Percentiles rank a stretch among this genome's conserved stretches.
phyloP scores from a whole-genome alignment of 192 early-diverging fungal genomes.

The Backusella westeae region DNA sequence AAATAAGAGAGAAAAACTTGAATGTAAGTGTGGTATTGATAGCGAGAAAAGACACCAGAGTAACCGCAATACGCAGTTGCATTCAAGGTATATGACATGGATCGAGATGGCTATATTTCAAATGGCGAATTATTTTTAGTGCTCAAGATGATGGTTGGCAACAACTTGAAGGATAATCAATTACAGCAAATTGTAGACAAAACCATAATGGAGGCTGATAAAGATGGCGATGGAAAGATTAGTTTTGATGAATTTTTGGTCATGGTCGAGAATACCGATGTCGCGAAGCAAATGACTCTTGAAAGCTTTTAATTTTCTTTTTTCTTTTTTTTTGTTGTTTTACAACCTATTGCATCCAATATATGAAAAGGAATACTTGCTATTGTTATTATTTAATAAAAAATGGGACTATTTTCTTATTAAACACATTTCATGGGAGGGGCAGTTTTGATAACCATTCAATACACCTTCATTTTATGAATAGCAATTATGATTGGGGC shows the following conservation, averaged over 20 bases:
- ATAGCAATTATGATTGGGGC: too few relatives aligned
- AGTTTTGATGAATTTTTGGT: conserved; percentile 95
- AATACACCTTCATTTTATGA: too few relatives aligned
- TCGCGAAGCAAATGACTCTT: conserved; percentile 94
- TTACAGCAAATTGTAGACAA: conserved; percentile 99
- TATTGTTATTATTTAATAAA: background rate
- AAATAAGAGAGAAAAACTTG: conserved; percentile 92
- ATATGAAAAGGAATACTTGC: background rate
- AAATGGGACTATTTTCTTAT: background rate
- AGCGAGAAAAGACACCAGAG: background rate
- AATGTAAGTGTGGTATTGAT: conserved; percentile 59
- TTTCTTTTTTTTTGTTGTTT: background rate
- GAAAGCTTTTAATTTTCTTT: conserved; percentile 54
- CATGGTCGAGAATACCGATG: conserved; percentile 94
- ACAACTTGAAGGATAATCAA: conserved; percentile 93
- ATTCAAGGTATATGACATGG: conserved; percentile 99
- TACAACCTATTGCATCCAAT: background rate
- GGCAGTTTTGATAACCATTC: too few relatives aligned
- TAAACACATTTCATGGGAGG: background rate
- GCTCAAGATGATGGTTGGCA: conserved; percentile 99
- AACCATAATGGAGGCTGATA: conserved; percentile 98
- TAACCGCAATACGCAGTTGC: conserved; percentile 59
- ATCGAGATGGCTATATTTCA: conserved; percentile 97
- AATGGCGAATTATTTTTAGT: conserved; percentile 99
- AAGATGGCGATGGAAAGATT: conserved; percentile 92